Evolutionary conservation across 352 stramenopile genomes (phyloP).

Genomic region (Saprolegnia diclina): DNA sequence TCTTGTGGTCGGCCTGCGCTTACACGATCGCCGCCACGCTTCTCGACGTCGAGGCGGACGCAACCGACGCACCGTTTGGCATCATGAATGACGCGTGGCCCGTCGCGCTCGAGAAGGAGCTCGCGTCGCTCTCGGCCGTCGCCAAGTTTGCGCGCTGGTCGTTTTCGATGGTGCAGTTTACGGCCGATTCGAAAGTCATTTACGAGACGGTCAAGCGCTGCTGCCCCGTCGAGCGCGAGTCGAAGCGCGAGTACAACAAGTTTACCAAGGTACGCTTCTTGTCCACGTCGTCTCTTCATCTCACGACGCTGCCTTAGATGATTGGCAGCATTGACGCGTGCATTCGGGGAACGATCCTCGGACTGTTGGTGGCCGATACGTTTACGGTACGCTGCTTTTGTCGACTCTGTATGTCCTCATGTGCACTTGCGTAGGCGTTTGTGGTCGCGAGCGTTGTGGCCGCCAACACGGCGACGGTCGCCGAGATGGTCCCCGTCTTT

Average conservation of each 20-base stretch:
- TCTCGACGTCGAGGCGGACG: conserved; percentile 60
- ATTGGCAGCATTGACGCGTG: conserved; percentile 80
- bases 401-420: no score
- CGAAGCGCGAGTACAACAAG: conserved; percentile 81
- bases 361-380: conserved; percentile 75
- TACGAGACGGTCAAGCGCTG: conserved; percentile 83
- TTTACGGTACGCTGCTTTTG: conserved; percentile 70
- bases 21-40: conserved; percentile 78
- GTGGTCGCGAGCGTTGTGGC: conserved; percentile 78
- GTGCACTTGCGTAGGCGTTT: no score
- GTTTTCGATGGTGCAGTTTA: conserved; percentile 79
- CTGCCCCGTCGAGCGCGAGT: conserved; percentile 78
- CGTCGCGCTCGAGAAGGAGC: conserved; percentile 71
- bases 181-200: conserved; percentile 80
- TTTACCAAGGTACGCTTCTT: conserved; percentile 66
- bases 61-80: conserved; percentile 37
- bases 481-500: conserved; percentile 76
- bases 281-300: not conserved
- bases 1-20: conserved; percentile 76
- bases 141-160: conserved; percentile 86
- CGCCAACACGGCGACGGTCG: conserved; percentile 53
- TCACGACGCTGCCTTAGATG: conserved; percentile 36
- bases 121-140: conserved; percentile 61
- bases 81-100: conserved; percentile 53
- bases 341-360: conserved; percentile 71